Percentiles rank a stretch among this genome's conserved stretches.
These are phyloP conservation scores for Schizothecium vesticola DNA, from an alignment of 495 filamentous ascomycete species.

Conservation along the genomic window DNA sequence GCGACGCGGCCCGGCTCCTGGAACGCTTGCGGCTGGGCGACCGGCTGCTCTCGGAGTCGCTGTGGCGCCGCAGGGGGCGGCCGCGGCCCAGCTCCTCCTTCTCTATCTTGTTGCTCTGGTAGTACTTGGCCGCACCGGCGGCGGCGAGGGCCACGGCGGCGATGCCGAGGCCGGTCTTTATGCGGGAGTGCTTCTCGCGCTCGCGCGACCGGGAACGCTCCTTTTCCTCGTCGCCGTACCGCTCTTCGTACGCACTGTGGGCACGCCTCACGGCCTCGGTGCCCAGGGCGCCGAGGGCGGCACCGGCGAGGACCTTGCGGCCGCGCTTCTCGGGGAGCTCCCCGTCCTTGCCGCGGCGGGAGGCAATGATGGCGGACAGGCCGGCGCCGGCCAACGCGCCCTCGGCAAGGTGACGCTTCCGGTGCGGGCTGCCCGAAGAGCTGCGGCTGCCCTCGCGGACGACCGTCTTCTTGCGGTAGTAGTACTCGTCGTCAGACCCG, in stretches of 20 bases:
- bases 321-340: slow-evolving; percentile 55
- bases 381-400: slow-evolving; percentile 77
- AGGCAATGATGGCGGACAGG: slow-evolving; percentile 65
- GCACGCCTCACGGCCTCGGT: slow-evolving; percentile 72
- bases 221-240: slow-evolving; percentile 46
- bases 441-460: slow-evolving; percentile 48
- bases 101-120: slow-evolving; percentile 61
- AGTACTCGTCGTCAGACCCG: slow-evolving; percentile 50
- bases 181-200: slow-evolving; percentile 34
- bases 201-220: slow-evolving; percentile 29
- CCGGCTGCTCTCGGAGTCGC: slow-evolving; percentile 36
- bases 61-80: slow-evolving; percentile 59
- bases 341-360: slow-evolving; percentile 58
- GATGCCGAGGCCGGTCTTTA: slow-evolving; percentile 67
- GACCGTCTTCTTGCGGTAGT: slow-evolving; percentile 41
- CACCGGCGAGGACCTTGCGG: slow-evolving; percentile 73
- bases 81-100: slow-evolving; percentile 62
- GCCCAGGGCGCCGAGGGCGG: slow-evolving; percentile 74
- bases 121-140: slow-evolving; percentile 74
- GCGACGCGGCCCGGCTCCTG: slow-evolving; percentile 60
- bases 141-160: slow-evolving; percentile 71
- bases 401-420: slow-evolving; percentile 77
- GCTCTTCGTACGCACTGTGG: slow-evolving; percentile 64
- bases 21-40: slow-evolving; percentile 39
- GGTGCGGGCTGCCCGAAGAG: slow-evolving; percentile 44